phyloP scores from a whole-genome alignment of 768 basidiomycete genomes.

The Mycena capillaripes region DNA sequence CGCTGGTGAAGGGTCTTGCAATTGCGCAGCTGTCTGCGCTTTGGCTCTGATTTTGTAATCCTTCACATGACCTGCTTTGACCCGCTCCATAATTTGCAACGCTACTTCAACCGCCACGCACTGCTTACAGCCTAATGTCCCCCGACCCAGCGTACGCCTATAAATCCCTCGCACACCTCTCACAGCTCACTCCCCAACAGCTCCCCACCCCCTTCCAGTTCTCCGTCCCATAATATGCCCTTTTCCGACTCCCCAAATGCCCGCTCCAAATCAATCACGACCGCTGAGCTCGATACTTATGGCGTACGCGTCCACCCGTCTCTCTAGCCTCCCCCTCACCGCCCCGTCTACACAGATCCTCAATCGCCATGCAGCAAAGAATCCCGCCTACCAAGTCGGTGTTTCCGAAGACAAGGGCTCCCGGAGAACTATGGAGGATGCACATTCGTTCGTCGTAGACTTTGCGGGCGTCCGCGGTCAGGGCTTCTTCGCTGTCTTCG shows the following conservation, averaged over 20 bases:
- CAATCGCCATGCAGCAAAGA: slow-evolving; percentile 81
- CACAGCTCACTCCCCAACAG: background rate
- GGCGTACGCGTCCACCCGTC: slow-evolving; percentile 65
- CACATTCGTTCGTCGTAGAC: slow-evolving; percentile 96
- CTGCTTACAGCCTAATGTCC: slow-evolving; percentile 11
- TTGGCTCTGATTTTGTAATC: no score
- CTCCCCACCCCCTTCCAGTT: background rate
- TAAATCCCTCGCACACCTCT: background rate
- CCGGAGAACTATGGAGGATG: slow-evolving; percentile 96
- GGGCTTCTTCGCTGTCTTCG: slow-evolving; percentile 98
- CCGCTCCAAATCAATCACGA: slow-evolving; percentile 84
- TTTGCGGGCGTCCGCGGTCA: slow-evolving; percentile 93
- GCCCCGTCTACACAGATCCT: slow-evolving; percentile 70
- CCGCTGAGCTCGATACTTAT: slow-evolving; percentile 82
- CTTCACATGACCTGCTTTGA: slow-evolving; percentile 4
- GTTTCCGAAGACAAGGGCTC: slow-evolving; percentile 89
- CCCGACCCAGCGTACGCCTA: background rate
- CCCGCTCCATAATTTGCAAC: background rate
- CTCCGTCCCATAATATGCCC: slow-evolving; percentile 16
- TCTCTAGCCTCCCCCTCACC: background rate
- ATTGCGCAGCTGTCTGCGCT: no score
- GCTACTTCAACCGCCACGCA: background rate
- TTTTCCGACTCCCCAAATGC: slow-evolving; percentile 76
- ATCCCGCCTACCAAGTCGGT: slow-evolving; percentile 78
- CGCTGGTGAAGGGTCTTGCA: no score